Evolutionary conservation across 805 yeast species (phyloP).

Genomic region (Saccharomyces mikatae): DNA sequence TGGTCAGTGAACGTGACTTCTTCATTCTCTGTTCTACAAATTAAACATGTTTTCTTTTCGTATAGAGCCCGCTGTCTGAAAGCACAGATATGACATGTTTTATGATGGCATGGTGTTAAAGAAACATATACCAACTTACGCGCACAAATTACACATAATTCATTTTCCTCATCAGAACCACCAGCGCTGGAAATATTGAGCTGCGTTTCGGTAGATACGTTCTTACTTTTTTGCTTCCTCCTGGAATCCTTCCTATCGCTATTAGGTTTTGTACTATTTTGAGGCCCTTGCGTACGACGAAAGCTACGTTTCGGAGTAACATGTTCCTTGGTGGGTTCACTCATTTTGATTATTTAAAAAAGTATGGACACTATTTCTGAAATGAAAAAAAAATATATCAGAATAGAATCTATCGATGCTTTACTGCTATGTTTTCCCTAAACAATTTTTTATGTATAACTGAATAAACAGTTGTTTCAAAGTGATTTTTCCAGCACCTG

Average conservation of each 20-base stretch:
- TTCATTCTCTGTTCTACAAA: constrained; percentile 70
- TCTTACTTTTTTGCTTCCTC: constrained; percentile 1
- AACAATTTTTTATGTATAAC: background rate
- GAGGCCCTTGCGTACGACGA: constrained; percentile 20
- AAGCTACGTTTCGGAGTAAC: constrained; percentile 5
- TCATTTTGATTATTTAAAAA: background rate
- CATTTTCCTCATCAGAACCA: constrained; percentile 33
- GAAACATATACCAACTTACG: constrained; percentile 57
- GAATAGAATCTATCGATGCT: background rate
- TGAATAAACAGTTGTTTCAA: background rate
- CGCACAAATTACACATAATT: constrained; percentile 78
- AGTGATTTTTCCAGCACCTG: background rate
- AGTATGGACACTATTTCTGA: background rate
- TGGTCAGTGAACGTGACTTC: constrained; percentile 51
- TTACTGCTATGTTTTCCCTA: background rate
- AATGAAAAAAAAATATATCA: background rate
- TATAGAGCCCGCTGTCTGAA: constrained; percentile 78
- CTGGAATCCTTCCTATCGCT: constrained; percentile 2
- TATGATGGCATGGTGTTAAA: constrained; percentile 75
- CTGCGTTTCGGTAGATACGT: background rate
- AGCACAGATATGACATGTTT: constrained; percentile 73
- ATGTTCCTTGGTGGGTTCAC: background rate
- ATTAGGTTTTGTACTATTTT: constrained; percentile 1
- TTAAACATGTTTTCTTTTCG: constrained; percentile 64
- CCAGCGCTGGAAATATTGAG: constrained; percentile 2